These are phyloP conservation scores for Tricharina praecox DNA, from an alignment of 495 filamentous ascomycete genomes.

Conservation along the genomic window DNA sequence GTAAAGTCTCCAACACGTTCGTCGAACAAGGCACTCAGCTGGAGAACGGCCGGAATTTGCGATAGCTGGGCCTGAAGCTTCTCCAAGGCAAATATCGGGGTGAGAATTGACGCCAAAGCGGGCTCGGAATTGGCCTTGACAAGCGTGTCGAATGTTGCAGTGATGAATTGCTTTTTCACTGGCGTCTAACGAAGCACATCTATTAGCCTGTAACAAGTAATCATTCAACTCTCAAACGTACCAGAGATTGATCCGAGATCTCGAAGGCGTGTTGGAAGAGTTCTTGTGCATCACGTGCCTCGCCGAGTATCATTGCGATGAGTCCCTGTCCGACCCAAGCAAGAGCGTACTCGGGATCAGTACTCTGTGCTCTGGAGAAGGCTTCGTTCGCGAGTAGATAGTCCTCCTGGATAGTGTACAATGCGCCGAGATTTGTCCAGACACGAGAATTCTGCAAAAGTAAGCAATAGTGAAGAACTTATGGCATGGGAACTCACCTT, in stretches of 20 bases:
- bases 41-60: slow-evolving; percentile 48
- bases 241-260: slow-evolving; percentile 59
- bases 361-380: slow-evolving; percentile 79
- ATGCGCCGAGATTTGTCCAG: slow-evolving; percentile 80
- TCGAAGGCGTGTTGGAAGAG: slow-evolving; percentile 94
- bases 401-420: slow-evolving; percentile 75
- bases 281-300: slow-evolving; percentile 54
- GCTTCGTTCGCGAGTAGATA: slow-evolving; percentile 67
- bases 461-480: not conserved
- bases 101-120: slow-evolving; percentile 36
- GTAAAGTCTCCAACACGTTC: slow-evolving; percentile 56
- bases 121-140: slow-evolving; percentile 30
- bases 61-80: slow-evolving; percentile 57
- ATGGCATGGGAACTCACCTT: slow-evolving; percentile 14
- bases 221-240: slow-evolving; percentile 9
- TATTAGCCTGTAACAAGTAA: slow-evolving; percentile 4
- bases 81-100: slow-evolving; percentile 72
- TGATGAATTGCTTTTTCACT: slow-evolving; percentile 56
- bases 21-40: slow-evolving; percentile 62
- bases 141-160: slow-evolving; percentile 59
- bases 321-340: slow-evolving; percentile 92
- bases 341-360: slow-evolving; percentile 77
- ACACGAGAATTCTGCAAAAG: slow-evolving; percentile 44
- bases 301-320: slow-evolving; percentile 56
- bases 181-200: slow-evolving; percentile 24